Conservation (phyloP, 2,329 filamentous ascomycete species). For the Atkinsonella texensis region DNA sequence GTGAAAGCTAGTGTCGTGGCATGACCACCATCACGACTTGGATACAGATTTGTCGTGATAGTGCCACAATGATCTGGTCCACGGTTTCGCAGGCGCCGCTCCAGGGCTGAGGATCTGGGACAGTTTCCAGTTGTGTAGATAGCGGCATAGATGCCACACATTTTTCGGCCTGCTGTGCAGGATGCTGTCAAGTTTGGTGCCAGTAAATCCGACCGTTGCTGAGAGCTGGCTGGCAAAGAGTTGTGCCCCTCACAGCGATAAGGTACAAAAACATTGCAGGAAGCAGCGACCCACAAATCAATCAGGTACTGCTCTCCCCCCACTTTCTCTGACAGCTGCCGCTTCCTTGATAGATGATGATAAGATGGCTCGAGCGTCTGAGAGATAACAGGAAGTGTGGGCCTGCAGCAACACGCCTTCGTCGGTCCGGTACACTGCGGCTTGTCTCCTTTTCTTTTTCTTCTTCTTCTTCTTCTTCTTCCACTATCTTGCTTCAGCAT, state of each 20-base stretch:
- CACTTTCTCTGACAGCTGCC: background rate
- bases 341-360: too few relatives aligned
- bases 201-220: too few relatives aligned
- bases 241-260: background rate
- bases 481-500: too few relatives aligned
- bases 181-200: background rate
- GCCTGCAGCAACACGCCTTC: too few relatives aligned
- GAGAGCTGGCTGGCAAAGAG: background rate
- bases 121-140: constrained; percentile 26
- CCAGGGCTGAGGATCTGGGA: constrained; percentile 24
- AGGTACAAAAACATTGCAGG: background rate
- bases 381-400: too few relatives aligned
- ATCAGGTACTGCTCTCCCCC: too few relatives aligned
- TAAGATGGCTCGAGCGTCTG: too few relatives aligned
- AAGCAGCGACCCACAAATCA: background rate
- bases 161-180: constrained; percentile 15
- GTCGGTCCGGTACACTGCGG: too few relatives aligned
- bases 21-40: constrained; percentile 6
- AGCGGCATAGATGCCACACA: constrained; percentile 50
- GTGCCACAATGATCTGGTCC: constrained; percentile 48
- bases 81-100: constrained; percentile 37
- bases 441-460: too few relatives aligned
- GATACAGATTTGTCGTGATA: constrained; percentile 17
- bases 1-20: constrained; percentile 47
- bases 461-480: too few relatives aligned